Evolutionary conservation across 345 rosid species (phyloP), one percentile per base, ranked within the genome.

Genomic region (Pelargonium nanum): DNA sequence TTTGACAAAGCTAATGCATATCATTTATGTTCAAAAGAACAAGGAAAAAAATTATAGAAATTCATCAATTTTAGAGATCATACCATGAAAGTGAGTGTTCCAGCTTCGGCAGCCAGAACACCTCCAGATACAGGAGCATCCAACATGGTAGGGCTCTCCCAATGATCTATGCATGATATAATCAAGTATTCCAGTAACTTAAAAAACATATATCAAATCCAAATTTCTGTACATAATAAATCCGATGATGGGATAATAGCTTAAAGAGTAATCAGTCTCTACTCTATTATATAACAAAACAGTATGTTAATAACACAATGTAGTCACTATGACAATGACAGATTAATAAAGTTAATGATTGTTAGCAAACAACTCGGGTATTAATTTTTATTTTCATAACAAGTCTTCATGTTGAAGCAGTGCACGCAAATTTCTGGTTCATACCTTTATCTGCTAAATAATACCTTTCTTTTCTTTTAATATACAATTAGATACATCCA

Each of bases 111-210:
- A 72, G 91, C 96, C 72, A 85, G 83, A 78, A 89, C 85, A 65
- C 98, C 98, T 68, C 96, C 96, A 60, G 98, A 92, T 28, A 92
- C 96, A 12, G 98, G 96, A 74, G 98, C 98, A 75, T 92, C 98
- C 81, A 89, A 77, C 95, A 92, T 92, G 61, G 77, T 72, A 61
- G 98, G 91, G 26, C 71, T 82, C 72, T 73, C 77, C 87, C 82
- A 74, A 19, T 67, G 28, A 71, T 67, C 95, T 92, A 68, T 71
- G 72, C 10, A 61, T 53, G 19, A n/a, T 52, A 62, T 21, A 17
- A 23, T 48, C n/a, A 15, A 52, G 17, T 25, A 51, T 51, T 62
- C 26, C 23, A 60, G 24, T 21, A 45, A 13, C 52, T 62, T 19
- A 15, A 61, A 21, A 24, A 4, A 51, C 7, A 28, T 28, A 7